Evolutionary conservation across 768 basidiomycete species (phyloP), one percentile per base, ranked within the genome.

Genomic region (Phylloporus arenicola): DNA sequence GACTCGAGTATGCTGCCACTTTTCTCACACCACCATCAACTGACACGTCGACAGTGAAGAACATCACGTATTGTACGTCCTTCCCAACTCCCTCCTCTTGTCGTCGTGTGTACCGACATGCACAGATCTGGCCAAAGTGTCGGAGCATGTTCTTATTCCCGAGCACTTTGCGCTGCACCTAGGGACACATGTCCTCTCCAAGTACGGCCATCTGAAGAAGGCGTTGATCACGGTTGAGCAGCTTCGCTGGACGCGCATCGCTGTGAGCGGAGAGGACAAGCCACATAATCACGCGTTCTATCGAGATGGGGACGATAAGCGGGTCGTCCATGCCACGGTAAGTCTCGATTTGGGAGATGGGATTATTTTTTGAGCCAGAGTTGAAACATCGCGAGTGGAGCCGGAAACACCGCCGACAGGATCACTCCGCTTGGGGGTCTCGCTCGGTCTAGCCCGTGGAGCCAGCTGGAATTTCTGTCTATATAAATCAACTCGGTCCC

Each of bases 221-320:
- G 80, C 82, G 0, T 81, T 82, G 47, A 70, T 92, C 49, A 82
- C 81, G 2, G 69, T 93, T 53, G 83, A 91, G 69, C 80, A 87
- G 58, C 78, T 92, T 45, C 81, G 88, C 39, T 98, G 94, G 94
- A 72, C 82, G 3, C 80, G 93, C 6, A 87, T 96, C 52, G 66
- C 72, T 4, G 74, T 87, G 31, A 65, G 71, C 37, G 71, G 70
- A 30, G 64, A 72, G 42, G 55, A 64, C 3, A 50, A 74, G 53
- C 72, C 72, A 2, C 93, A 97, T 65, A 65, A 79, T 7, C 90
- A 94, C 64, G 80, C 91, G 14, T 98, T 95, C 68, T 74, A 78
- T 50, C 75, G 94, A 20, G 91, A 97, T 58, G 95, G 94, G 2
- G 90, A 93, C 3, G 94, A 98, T 64, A 95, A 88, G 73, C 76